Base-by-base conservation (phyloP, 2,329 filamentous ascomycete genomes). In the Colletotrichum limetticola region DNA sequence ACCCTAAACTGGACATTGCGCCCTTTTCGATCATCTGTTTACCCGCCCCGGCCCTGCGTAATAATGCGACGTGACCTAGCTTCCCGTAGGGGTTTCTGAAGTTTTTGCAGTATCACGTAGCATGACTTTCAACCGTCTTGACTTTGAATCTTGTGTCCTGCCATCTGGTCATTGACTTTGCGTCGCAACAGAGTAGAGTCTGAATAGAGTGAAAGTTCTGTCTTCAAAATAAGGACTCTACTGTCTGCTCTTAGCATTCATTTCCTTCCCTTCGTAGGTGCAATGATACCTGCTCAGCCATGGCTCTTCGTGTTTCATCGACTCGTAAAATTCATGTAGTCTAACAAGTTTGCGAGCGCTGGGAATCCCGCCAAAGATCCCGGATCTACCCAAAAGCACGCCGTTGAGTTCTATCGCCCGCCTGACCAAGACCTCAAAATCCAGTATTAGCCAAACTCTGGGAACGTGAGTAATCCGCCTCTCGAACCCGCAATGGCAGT, bases 261-360 rank as follows among this genome's bases (percentile, higher is more conserved):
- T n/a, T 37, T 19, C 42, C 42, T 26, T 26, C 46, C 28, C 22
- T 14, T 61, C 59, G 16, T 2, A 42, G 2, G 19, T 32, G 32
- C 24, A 49, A 58, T 5, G 19, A 22, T 58, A 30, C 35, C 28
- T 24, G 26, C 42, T 52, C 1, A 9, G 26, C 4, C 19, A 55
- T 37, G 8, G 28, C 61, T 35, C 59, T 30, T 70, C 24, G 22
- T 53, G 30, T 46, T 53, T 73, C 71, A 66, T 73, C 56, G 65
- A 61, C 60, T 73, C 71, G 56, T 73, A 71, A 65, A 71, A 71
- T 65, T 73, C 71, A 73, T 73, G 7, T 71, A 61, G 66, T 71
- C 71, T 66, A 71, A 46, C 24, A 60, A 61, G 52, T 57, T 42
- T 42, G 32, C 6, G 24, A 35, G 68, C 57, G 24, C 37, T 16